phyloP scores from a whole-genome alignment of 371 early-diverging fungal genomes.

The Mortierella sp. region DNA sequence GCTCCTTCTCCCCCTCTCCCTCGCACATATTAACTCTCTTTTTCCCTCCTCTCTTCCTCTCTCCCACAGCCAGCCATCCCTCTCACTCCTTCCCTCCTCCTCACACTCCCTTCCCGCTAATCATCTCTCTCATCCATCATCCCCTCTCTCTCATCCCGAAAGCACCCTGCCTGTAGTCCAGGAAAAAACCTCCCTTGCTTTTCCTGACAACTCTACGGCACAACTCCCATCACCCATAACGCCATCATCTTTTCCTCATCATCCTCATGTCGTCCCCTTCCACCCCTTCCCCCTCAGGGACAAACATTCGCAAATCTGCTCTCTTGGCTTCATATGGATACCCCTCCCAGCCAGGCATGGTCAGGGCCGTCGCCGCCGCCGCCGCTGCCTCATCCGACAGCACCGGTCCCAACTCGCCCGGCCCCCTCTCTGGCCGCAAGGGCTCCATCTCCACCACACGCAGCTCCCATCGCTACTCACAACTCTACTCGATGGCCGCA shows the following conservation, averaged over 20 bases:
- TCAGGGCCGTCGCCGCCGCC: constrained; percentile 51
- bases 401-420: constrained; percentile 31
- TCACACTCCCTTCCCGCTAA: too few relatives aligned
- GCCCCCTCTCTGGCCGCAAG: constrained; percentile 38
- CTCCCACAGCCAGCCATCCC: too few relatives aligned
- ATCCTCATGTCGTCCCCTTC: constrained; percentile 33
- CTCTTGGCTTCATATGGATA: constrained; percentile 56
- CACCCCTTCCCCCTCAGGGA: constrained; percentile 45
- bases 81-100: too few relatives aligned
- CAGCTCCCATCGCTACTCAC: constrained; percentile 80
- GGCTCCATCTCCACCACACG: constrained; percentile 57
- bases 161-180: too few relatives aligned
- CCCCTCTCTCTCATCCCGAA: background rate
- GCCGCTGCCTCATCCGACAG: constrained; percentile 43
- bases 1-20: background rate
- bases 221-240: background rate
- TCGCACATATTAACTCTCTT: too few relatives aligned
- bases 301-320: constrained; percentile 50
- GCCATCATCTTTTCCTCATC: constrained; percentile 3
- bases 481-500: constrained; percentile 94
- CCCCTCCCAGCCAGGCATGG: constrained; percentile 56
- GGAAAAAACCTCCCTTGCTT: too few relatives aligned
- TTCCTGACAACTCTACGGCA: background rate
- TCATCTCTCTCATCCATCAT: background rate
- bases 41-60: too few relatives aligned